Base-by-base conservation (phyloP, 2,329 filamentous ascomycete genomes). In the Chrysosporium queenslandicum region DNA sequence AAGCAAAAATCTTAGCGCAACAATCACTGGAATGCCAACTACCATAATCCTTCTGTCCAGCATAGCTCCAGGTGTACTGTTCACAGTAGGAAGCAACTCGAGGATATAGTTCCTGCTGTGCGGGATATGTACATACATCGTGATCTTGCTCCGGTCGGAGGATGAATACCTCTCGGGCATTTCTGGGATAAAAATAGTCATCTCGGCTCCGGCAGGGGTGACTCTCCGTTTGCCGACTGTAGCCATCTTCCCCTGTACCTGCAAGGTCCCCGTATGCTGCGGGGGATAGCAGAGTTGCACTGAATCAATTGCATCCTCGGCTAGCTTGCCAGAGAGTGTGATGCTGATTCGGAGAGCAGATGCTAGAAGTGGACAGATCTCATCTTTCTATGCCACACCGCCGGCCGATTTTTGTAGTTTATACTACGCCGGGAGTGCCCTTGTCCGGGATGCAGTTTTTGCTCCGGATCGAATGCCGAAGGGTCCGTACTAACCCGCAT, bases 321-420 rank as follows among this genome's bases (percentile, higher is more conserved):
- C n/a, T 14, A 34, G 11, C 3, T 34, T 6, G 32, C 3, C 11
- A 34, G 5, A 6, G 12, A 34, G 21, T 27, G 40, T 11, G n/a
- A 8, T 41, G 6, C 39, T 23, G 11, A 11, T 23, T 23, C 20
- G 2, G 23, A 18, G 12, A 21, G n/a, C n/a, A n/a, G n/a, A n/a
- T n/a, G 21, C 21, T 16, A n/a, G 30, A 48, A 48, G 46, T 37
- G 30, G 46, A 48, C 46, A 48, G 32, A 21, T 48, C 8, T 36
- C 46, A 48, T 25, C 20, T 23, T 41, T 41, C 20, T 27, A 27
- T 29, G 21, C 4, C 25, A 21, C 18, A 43, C 40, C 11, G 36
- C 29, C 39, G 41, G 34, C 12, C 34, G 9, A 14, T 37, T 37
- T n/a, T n/a, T n/a, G n/a, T n/a, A n/a, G n/a, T n/a, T n/a, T n/a